Evolutionary conservation across 2,329 filamentous ascomycete genomes (phyloP), one percentile per base, ranked within the genome.

Genomic region (Clonostachys solani): DNA sequence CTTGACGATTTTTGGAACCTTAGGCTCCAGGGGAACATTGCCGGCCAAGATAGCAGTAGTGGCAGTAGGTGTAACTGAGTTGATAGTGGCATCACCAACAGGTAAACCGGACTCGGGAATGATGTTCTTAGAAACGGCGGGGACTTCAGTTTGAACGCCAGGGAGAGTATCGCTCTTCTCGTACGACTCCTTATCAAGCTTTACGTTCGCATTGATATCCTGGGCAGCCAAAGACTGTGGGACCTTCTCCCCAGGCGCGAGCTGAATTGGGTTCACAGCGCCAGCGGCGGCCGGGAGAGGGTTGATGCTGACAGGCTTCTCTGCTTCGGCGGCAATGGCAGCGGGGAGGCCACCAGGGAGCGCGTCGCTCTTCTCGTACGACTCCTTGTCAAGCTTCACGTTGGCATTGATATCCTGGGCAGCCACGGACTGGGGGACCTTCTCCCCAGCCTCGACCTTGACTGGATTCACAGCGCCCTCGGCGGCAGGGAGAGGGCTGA

Each of bases 81-180:
- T 78, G 55, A 83, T 76, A 45, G 69, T 68, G 43, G 69, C 71
- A 47, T 71, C 69, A 29, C 59, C 58, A 46, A 91, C 85, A 12
- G 88, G 87, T 52, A 94, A 75, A 65, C 86, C 89, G 8, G 89
- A 92, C 69, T 95, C 89, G 16, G 90, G 89, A 53, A 94, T 91
- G 48, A 84, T 67, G 38, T 18, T 23, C 17, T 16, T 23, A 12
- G 43, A 8, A 23, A 40, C 15, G 29, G 33, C 23, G 23, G 23
- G 23, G 5, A 29, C 23, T 29, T 17, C 18, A 17, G 13, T 29
- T 10, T 29, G 67, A 43, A 75, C 69, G 54, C 77, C 78, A 44
- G 77, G 74, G 40, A 84, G 66, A 48, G 83, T 78, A 59, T 87
- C 87, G 53, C 84, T 83, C 66, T 88, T 88, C 65, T 95, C 86